phyloP scores from a whole-genome alignment of 2,329 filamentous ascomycete genomes.

The Blumeriella jaapii region DNA sequence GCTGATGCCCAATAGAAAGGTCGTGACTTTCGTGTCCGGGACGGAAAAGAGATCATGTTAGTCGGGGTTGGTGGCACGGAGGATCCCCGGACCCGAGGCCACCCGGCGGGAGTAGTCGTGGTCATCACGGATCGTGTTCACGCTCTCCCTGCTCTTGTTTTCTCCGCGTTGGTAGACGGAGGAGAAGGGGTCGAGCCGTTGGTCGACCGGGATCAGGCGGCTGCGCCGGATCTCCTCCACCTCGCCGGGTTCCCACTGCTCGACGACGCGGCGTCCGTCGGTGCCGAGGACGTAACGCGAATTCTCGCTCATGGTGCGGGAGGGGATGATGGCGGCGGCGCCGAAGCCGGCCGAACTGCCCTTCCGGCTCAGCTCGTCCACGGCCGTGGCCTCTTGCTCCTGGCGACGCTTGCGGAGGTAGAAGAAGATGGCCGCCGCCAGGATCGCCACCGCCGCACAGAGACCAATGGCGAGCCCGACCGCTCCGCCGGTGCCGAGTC shows the following conservation, averaged over 20 bases:
- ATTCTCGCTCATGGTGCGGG: slow-evolving; percentile 27
- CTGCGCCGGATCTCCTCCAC: slow-evolving; percentile 32
- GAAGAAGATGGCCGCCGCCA: slow-evolving; percentile 30
- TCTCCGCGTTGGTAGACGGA: slow-evolving; percentile 41
- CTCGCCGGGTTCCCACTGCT: slow-evolving; percentile 23
- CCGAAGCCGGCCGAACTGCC: slow-evolving; percentile 18
- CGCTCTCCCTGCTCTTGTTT: slow-evolving; percentile 49
- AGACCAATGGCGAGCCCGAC: slow-evolving; percentile 44
- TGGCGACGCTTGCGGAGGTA: slow-evolving; percentile 34
- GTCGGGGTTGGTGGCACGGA: slow-evolving; percentile 53
- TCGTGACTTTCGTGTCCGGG: slow-evolving; percentile 19
- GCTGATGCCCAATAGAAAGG: slow-evolving; percentile 14
- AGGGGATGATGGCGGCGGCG: slow-evolving; percentile 21
- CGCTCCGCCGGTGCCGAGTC: slow-evolving; percentile 36
- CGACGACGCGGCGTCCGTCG: slow-evolving; percentile 25
- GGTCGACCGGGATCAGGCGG: slow-evolving; percentile 49
- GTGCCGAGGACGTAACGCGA: slow-evolving; percentile 28
- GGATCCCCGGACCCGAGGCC: slow-evolving; percentile 34
- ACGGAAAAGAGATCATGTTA: slow-evolving; percentile 8
- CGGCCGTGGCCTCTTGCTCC: slow-evolving; percentile 30
- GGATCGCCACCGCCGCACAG: slow-evolving; percentile 32
- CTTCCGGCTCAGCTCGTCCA: slow-evolving; percentile 14
- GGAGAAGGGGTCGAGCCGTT: slow-evolving; percentile 50
- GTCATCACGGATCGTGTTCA: slow-evolving; percentile 52
- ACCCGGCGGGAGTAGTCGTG: slow-evolving; percentile 49